Base-by-base conservation (phyloP, 176 grass and related monocot species). In the Rhynchospora tenuis region DNA sequence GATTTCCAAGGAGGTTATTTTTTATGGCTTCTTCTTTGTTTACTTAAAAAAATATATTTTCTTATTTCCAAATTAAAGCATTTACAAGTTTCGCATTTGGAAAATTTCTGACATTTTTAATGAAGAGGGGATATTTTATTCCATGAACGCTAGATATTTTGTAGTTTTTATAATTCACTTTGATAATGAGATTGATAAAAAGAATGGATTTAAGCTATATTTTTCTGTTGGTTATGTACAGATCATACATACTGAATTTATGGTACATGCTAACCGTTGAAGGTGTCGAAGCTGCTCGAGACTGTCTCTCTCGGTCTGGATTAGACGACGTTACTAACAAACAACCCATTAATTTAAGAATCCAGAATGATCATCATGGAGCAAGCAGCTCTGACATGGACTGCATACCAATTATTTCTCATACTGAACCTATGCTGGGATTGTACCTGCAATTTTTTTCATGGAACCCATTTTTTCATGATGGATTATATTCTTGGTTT, bases 191-290 rank as follows among this genome's bases (percentile, higher is more conserved):
- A n/a, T n/a, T n/a, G n/a, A n/a, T n/a, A n/a, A n/a, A n/a, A n/a
- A n/a, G n/a, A n/a, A n/a, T n/a, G n/a, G n/a, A n/a, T n/a, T n/a
- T n/a, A n/a, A n/a, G n/a, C n/a, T n/a, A n/a, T n/a, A n/a, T n/a
- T n/a, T n/a, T n/a, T n/a, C n/a, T n/a, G n/a, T n/a, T n/a, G n/a
- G n/a, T n/a, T n/a, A n/a, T n/a, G n/a, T n/a, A n/a, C n/a, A n/a
- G n/a, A n/a, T n/a, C n/a, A n/a, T n/a, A n/a, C n/a, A n/a, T n/a
- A n/a, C n/a, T n/a, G n/a, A n/a, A n/a, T n/a, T n/a, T n/a, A n/a
- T 91, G 94, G 86, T 97, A 88, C 88, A 91, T 47, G 85, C 67
- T 97, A 68, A 92, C 94, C 38, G 86, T 85, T 89, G 87, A 97
- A 89, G 94, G 94, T 7, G 73, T 83, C 83, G 82, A 43, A 23